Base-by-base conservation (phyloP, 2,329 filamentous ascomycete species). In the Botrytis porri region DNA sequence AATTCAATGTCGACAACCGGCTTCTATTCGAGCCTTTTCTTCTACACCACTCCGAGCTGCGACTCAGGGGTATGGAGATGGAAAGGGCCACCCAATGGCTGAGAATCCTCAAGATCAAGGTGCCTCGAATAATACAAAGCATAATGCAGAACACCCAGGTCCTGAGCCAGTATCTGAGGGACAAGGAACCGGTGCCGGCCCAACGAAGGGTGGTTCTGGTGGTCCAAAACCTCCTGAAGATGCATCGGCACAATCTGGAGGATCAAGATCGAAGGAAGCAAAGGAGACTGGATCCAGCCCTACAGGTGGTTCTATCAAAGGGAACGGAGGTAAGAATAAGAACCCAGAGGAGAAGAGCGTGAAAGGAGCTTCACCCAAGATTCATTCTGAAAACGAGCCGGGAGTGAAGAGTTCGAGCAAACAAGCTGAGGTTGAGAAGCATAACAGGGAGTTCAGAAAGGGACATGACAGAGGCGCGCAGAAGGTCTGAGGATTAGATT, bases 361-460 rank as follows among this genome's bases (percentile, higher is more conserved):
- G 48, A 25, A 72, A 4, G 74, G 73, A 25, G 43, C 69, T 22
- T 71, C 72, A 37, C 75, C 78, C 6, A 77, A 76, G 64, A 74
- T 78, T 20, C 51, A 73, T 39, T 71, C 74, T 8, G 54, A 72
- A 32, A 64, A 71, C 43, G 78, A 82, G 59, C 75, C 76, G 39
- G 75, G 73, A 39, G 65, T 69, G 3, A 64, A 70, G 6, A 77
- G 73, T 70, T 69, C 82, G 73, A 86, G 86, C 78, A 86, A 89
- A 81, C 83, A 86, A 79, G 82, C 82, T 61, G 88, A 90, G 80
- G 88, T 90, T 25, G 84, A 88, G 70, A 79, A 84, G 80, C 88
- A 90, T 78, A 90, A 90, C 74, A 75, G 75, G 75, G 87, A 90
- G 0, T 90, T 90, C 79, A 86, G 86, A 65, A 78, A 84, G 76